Base-by-base conservation (phyloP, 306 rosid species). In the Lathyrus tuberosus region DNA sequence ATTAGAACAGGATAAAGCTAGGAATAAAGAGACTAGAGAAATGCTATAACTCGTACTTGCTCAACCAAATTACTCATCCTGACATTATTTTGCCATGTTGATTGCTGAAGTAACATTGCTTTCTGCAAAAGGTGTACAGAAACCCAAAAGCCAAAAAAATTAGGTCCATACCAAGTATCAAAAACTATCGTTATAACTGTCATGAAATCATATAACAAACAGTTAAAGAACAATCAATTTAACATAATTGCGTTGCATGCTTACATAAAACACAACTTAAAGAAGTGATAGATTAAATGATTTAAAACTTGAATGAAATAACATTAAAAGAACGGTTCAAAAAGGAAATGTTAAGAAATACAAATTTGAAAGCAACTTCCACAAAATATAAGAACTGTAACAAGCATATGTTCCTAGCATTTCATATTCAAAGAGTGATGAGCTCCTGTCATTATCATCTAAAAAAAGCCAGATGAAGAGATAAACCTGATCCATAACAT, bases 401-500 rank as follows among this genome's bases (percentile, higher is more conserved):
- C 31, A 66, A 53, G 10, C 67, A 70, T 33, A 67, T 38, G 49
- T 28, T 37, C 16, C 64, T 57, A 56, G 70, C 61, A 48, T 44
- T 66, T 57, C 59, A 59, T 51, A 67, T 42, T 57, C 14, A 33
- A 57, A 56, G 41, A 49, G 47, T 46, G 33, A 51, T 60, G 44
- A 60, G 40, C 14, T 37, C 44, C 22, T 43, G 10, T n/a, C 63
- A 57, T 57, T 57, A 57, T 57, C 30, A 57, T 57, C 30, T 57
- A 57, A n/a, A 18, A 42, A 14, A 26, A 22, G 37, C n/a, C 3
- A n/a, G 16, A 22, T 48, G 47, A 46, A 69, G 16, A n/a, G 42
- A 69, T 40, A 72, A 73, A 90, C 98, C 98, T 94, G 98, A 90
- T 94, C 98, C 96, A 94, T 90, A 64, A 94, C 96, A 79, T 94